Evolutionary conservation across 768 basidiomycete genomes (phyloP).

Genomic region (Omphalotus guepiniiformis): DNA sequence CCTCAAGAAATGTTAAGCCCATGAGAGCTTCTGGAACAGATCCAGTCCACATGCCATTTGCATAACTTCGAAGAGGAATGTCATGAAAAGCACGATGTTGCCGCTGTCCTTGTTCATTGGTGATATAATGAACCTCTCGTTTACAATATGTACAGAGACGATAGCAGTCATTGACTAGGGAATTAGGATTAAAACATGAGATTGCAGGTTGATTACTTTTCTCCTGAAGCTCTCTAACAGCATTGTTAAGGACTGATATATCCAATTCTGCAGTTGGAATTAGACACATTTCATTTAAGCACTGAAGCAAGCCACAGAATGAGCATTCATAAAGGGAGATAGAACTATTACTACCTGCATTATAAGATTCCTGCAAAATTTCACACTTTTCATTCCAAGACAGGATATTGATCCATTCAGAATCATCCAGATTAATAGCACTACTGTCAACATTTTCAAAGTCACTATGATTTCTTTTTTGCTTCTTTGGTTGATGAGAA

Average conservation of each 20-base stretch:
- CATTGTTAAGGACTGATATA: constrained; percentile 5
- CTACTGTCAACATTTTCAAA: no score
- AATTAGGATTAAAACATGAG: background rate
- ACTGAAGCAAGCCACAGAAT: constrained; percentile 10
- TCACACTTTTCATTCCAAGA: constrained; percentile 4
- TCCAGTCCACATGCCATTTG: constrained; percentile 19
- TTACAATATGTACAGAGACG: constrained; percentile 1
- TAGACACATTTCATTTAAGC: background rate
- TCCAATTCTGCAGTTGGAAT: constrained; percentile 3
- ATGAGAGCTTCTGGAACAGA: constrained; percentile 11
- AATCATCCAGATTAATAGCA: no score
- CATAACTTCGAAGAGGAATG: constrained; percentile 18
- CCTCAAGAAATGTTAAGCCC: constrained; percentile 16
- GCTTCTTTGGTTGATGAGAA: background rate
- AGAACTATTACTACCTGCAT: constrained; percentile 1
- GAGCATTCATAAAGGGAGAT: constrained; percentile 7
- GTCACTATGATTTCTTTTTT: no score
- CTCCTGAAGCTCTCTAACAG: constrained; percentile 7
- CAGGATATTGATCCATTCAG: constrained; percentile 1
- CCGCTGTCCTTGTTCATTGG: background rate
- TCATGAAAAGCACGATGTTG: background rate
- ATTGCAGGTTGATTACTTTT: constrained; percentile 4
- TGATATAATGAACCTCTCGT: background rate
- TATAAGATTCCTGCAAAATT: constrained; percentile 7
- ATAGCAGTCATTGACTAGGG: constrained; percentile 6